Evolutionary conservation across 345 rosid genomes (phyloP).

Genomic region (Excoecaria cochinchinensis): DNA sequence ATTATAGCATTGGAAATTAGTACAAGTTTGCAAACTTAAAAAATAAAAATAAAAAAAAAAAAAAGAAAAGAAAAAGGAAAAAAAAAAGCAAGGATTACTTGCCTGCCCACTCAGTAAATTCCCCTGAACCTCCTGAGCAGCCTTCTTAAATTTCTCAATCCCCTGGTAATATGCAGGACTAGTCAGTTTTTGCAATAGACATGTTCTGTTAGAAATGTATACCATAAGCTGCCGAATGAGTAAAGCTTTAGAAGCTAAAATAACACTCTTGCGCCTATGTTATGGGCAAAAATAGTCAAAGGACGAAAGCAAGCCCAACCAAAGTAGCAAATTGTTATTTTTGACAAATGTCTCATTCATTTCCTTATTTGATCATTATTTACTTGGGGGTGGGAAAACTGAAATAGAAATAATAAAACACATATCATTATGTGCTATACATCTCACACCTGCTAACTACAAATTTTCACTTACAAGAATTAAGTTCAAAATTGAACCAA

Average conservation of each 20-base stretch:
- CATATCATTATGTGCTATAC: background rate
- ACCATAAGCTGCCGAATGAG: background rate
- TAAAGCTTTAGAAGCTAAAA: background rate
- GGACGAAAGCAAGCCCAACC: background rate
- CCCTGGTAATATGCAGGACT: slow-evolving; percentile 50
- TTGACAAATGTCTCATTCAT: background rate
- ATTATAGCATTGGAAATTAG: background rate
- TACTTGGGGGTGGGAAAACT: background rate
- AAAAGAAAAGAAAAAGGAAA: too few relatives aligned
- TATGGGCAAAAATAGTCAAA: background rate
- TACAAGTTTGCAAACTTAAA: background rate
- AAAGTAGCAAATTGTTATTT: too few relatives aligned
- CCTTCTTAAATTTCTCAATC: slow-evolving; percentile 90
- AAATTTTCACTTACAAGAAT: background rate
- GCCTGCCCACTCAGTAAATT: slow-evolving; percentile 77
- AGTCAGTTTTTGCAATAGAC: slow-evolving; percentile 9
- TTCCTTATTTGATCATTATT: background rate
- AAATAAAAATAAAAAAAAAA: too few relatives aligned
- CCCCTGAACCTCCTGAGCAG: slow-evolving; percentile 79
- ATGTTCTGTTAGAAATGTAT: background rate
- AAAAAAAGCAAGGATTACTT: slow-evolving; percentile 4
- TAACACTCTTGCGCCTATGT: background rate
- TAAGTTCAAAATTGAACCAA: background rate
- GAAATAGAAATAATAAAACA: background rate
- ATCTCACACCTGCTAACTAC: background rate